phyloP scores from a whole-genome alignment of 805 yeast genomes.

The Kazachstania martiniae region DNA sequence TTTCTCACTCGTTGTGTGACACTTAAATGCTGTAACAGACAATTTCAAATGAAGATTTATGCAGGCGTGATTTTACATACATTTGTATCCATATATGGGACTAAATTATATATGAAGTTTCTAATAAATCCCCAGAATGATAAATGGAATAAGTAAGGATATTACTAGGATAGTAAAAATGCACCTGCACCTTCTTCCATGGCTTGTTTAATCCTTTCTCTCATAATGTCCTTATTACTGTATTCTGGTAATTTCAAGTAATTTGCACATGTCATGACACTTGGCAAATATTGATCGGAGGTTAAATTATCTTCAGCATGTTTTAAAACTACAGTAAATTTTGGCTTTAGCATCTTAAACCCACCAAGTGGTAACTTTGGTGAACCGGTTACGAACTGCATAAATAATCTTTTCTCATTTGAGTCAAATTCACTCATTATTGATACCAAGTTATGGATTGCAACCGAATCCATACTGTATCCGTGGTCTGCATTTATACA shows the following conservation, averaged over 20 bases:
- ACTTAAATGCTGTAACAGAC: too few species aligned
- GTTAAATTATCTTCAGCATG: slow-evolving; percentile 57
- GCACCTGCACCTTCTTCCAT: slow-evolving; percentile 83
- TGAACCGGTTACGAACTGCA: slow-evolving; percentile 86
- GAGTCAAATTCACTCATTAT: slow-evolving; percentile 45
- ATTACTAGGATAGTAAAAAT: slow-evolving; percentile 65
- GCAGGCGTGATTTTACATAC: too few species aligned
- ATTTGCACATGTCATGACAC: slow-evolving; percentile 98
- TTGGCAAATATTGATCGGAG: slow-evolving; percentile 78
- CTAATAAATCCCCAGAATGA: too few species aligned
- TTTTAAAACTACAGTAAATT: slow-evolving; percentile 77
- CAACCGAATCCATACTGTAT: slow-evolving; percentile 55
- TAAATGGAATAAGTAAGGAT: too few species aligned
- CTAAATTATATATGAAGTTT: too few species aligned
- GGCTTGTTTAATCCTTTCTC: slow-evolving; percentile 51
- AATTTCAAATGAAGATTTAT: too few species aligned
- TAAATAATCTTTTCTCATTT: slow-evolving; percentile 55
- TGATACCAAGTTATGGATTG: slow-evolving; percentile 50
- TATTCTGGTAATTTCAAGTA: slow-evolving; percentile 85
- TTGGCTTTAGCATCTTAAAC: slow-evolving; percentile 70
- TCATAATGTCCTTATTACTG: slow-evolving; percentile 50
- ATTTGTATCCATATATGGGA: too few species aligned
- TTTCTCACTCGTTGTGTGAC: too few species aligned
- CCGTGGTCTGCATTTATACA: slow-evolving; percentile 85
- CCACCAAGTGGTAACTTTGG: slow-evolving; percentile 94